Percentiles rank a stretch among this genome's conserved stretches.
Conservation (phyloP, 805 yeast genomes). For the Metschnikowia borealis region DNA sequence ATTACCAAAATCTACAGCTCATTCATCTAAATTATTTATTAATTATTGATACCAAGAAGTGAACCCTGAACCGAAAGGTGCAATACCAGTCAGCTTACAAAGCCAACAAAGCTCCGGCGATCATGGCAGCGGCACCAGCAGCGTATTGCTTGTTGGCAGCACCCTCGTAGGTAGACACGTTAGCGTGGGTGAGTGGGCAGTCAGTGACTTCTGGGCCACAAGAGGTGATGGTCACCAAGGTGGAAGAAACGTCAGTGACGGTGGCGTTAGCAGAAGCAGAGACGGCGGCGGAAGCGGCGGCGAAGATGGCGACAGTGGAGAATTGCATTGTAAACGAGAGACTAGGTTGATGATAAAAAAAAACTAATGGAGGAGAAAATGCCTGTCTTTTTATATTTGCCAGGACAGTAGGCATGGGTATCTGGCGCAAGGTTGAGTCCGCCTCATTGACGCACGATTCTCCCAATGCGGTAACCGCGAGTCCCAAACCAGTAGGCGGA, state of each 20-base stretch:
- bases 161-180: constrained; percentile 19
- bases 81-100: constrained; percentile 20
- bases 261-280: constrained; percentile 16
- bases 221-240: constrained; percentile 22
- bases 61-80: constrained; percentile 4
- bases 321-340: constrained; percentile 20
- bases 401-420: background rate
- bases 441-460: background rate
- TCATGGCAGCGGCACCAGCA: constrained; percentile 27
- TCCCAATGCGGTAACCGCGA: constrained; percentile 2
- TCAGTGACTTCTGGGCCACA: constrained; percentile 17
- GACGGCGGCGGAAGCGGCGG: constrained; percentile 19
- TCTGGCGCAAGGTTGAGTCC: background rate
- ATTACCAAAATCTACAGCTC: background rate
- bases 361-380: background rate
- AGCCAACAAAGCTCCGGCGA: constrained; percentile 28
- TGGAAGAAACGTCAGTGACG: constrained; percentile 13
- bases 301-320: constrained; percentile 21
- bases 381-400: constrained; percentile 5
- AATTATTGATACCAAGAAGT: constrained; percentile 15
- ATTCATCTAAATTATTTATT: constrained; percentile 8
- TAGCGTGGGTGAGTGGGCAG: constrained; percentile 18
- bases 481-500: background rate
- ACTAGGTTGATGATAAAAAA: constrained; percentile 10
- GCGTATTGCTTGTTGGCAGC: constrained; percentile 23